phyloP scores from a whole-genome alignment of 345 rosid species.

The Populus pruinosa region DNA sequence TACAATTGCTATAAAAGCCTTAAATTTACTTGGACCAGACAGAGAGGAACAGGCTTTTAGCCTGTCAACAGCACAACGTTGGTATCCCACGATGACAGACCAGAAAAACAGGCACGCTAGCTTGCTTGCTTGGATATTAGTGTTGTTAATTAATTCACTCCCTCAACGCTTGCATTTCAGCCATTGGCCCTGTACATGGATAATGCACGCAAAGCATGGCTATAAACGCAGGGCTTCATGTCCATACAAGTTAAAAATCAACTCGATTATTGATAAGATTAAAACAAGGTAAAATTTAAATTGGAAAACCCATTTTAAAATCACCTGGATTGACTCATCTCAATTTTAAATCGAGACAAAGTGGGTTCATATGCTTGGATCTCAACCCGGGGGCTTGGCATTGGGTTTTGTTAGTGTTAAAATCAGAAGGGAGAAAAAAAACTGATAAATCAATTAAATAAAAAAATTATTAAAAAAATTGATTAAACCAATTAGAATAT shows the following conservation, averaged over 20 bases:
- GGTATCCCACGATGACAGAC: background rate
- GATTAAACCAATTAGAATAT: too few relatives aligned
- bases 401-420: too few relatives aligned
- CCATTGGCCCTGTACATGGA: background rate
- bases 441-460: accelerated
- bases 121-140: background rate
- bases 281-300: too few relatives aligned
- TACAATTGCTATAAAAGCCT: too few relatives aligned
- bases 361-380: background rate
- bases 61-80: background rate
- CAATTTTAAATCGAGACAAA: background rate
- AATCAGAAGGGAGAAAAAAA: accelerated
- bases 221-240: too few relatives aligned
- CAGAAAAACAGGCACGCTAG: background rate
- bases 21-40: background rate
- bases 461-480: accelerated
- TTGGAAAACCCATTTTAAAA: too few relatives aligned
- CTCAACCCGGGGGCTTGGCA: background rate
- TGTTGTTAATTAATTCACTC: background rate
- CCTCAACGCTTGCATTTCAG: background rate
- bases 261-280: too few relatives aligned
- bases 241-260: too few relatives aligned
- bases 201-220: background rate
- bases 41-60: background rate
- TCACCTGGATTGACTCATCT: too few relatives aligned